Percentiles rank a stretch among this genome's conserved stretches.
These are phyloP conservation scores for Cadophora sp. DNA, from an alignment of 2,329 filamentous ascomycete species.

Conservation along the genomic window DNA sequence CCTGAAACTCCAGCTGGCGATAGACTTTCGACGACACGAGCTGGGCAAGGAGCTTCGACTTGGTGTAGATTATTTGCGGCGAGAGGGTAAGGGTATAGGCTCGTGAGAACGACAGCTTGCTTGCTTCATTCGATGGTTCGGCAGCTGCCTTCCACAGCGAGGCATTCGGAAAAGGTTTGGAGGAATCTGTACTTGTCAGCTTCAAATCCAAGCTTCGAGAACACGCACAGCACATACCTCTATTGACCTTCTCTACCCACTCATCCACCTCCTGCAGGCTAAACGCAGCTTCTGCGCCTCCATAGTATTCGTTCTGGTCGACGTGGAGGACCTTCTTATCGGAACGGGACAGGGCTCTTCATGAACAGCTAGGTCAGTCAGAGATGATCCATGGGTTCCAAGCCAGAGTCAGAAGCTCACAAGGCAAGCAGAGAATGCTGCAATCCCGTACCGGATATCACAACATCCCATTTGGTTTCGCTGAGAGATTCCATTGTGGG, in stretches of 20 bases:
- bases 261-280: constrained; percentile 81
- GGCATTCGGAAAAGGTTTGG: constrained; percentile 41
- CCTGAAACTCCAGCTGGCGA: constrained; percentile 89
- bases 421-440: constrained; percentile 81
- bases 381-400: constrained; percentile 53
- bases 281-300: constrained; percentile 83
- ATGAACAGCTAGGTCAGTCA: constrained; percentile 73
- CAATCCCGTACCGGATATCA: constrained; percentile 80
- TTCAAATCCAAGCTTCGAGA: background rate
- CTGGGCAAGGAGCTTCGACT: constrained; percentile 76
- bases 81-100: constrained; percentile 84
- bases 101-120: constrained; percentile 66
- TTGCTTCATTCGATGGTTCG: constrained; percentile 44
- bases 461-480: constrained; percentile 79
- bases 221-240: constrained; percentile 40
- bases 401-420: constrained; percentile 54
- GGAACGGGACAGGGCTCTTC: constrained; percentile 89
- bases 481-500: constrained; percentile 73
- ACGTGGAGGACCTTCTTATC: constrained; percentile 91
- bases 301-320: constrained; percentile 88
- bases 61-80: constrained; percentile 85
- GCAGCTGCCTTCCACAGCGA: constrained; percentile 38
- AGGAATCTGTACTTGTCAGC: constrained; percentile 29
- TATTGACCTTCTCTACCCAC: constrained; percentile 64
- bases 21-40: constrained; percentile 91